These are phyloP conservation scores for Tetracentron sinense DNA, from an alignment of 164 flowering plant species.

Conservation along the genomic window DNA sequence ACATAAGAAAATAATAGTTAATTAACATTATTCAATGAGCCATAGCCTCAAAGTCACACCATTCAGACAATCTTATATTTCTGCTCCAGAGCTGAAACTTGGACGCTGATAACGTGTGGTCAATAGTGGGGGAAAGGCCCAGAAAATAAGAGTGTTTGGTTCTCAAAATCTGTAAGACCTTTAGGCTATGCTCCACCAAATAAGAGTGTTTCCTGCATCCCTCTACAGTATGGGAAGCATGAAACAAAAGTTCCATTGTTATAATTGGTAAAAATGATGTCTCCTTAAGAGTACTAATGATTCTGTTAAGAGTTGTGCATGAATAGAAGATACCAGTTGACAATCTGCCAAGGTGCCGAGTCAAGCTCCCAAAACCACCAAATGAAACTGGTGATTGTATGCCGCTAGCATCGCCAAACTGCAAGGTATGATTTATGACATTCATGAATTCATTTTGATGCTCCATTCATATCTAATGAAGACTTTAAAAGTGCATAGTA, in stretches of 20 bases:
- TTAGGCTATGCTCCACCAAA: too few relatives aligned
- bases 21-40: too few relatives aligned
- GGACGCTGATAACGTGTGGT: too few relatives aligned
- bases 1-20: neutral
- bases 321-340: slow-evolving; percentile 50
- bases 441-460: slow-evolving; percentile 14
- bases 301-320: neutral
- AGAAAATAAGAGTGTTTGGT: too few relatives aligned
- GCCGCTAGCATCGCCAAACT: slow-evolving; percentile 99
- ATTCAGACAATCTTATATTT: too few relatives aligned
- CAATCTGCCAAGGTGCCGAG: slow-evolving; percentile 84
- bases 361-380: slow-evolving; percentile 98
- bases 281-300: neutral
- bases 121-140: too few relatives aligned
- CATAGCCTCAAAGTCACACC: too few relatives aligned
- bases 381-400: slow-evolving; percentile 96
- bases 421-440: slow-evolving; percentile 28
- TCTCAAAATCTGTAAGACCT: too few relatives aligned
- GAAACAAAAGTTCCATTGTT: too few relatives aligned
- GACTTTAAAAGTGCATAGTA: slow-evolving; percentile 13
- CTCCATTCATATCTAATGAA: slow-evolving; percentile 4
- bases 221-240: too few relatives aligned
- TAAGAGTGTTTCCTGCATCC: too few relatives aligned
- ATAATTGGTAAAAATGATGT: neutral
- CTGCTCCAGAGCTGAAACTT: too few relatives aligned